Evolutionary conservation across 2,329 filamentous ascomycete genomes (phyloP).

Genomic region (Aspergillus floridensis): DNA sequence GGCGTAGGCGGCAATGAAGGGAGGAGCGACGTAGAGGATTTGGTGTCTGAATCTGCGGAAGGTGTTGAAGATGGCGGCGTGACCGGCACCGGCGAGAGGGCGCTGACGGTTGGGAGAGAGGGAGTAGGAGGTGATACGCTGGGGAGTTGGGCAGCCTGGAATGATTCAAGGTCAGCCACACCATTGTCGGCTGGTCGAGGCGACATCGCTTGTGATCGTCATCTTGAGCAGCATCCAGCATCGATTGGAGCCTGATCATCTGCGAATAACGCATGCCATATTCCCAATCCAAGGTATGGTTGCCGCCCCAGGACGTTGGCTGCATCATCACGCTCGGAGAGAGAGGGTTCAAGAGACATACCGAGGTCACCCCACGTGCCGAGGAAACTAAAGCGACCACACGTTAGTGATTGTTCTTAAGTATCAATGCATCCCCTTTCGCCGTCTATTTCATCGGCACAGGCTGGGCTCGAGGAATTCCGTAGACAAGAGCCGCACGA

Average conservation of each 20-base stretch:
- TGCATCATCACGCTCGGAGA: background rate
- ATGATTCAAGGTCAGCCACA: background rate
- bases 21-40: conserved; percentile 83
- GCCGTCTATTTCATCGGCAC: background rate
- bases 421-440: background rate
- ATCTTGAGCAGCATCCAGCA: background rate
- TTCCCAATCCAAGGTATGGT: background rate
- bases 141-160: conserved; percentile 42
- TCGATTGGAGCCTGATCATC: background rate
- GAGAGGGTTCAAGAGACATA: conserved; percentile 50
- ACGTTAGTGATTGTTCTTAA: conserved; percentile 24
- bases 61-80: conserved; percentile 92
- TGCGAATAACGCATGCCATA: background rate
- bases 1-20: conserved; percentile 75
- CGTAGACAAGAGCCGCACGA: conserved; percentile 7
- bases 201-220: background rate
- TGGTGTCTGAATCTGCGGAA: conserved; percentile 83
- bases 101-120: conserved; percentile 86
- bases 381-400: conserved; percentile 57
- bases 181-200: background rate
- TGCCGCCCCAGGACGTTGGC: background rate
- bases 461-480: background rate
- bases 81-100: conserved; percentile 71
- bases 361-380: conserved; percentile 73
- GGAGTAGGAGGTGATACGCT: conserved; percentile 67